Base-by-base conservation (phyloP, 345 rosid species). In the Orychophragmus violaceus region DNA sequence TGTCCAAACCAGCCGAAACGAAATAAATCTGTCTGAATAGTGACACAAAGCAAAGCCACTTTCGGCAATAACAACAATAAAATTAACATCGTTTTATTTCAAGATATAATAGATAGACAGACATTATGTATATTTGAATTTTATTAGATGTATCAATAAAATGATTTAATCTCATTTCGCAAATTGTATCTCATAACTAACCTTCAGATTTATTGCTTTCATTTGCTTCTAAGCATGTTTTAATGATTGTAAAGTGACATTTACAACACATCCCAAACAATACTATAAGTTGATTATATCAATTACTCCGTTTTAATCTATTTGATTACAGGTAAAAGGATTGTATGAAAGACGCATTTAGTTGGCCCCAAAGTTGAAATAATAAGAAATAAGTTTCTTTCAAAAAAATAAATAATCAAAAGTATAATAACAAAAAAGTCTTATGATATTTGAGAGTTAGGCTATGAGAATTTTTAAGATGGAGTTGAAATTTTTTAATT, bases 141-240 rank as follows among this genome's bases (percentile, higher is more conserved):
- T 50, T 16, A 21, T 46, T 3, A 19, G 14, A 48, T 14, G 3
- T 48, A 41, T 10, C 28, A 21, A 14, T 5, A 14, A 57, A 13
- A 36, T 49, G 51, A 59, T 36, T 18, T 27, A 19, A 19, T 36
- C 52, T 59, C 22, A 49, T 19, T 49, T 8, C 35, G 17, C 30
- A 59, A 48, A 17, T 5, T 48, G 72, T 32, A 50, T 35, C 59
- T 37, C 33, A 37, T 49, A 59, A 37, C 61, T 39, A 42, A 60
- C 3, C 8, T 49, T 13, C 4, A 18, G 18, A 44, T 63, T 64
- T 24, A 45, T 49, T 57, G 46, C 70, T 66, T 87, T 76, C 77
- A 59, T 82, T 89, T 72, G 88, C 96, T 89, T 87, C 93, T 80
- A 92, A 89, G 96, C 89, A 79, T 87, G 91, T 78, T 78, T 81